Evolutionary conservation across 2,329 filamentous ascomycete genomes (phyloP), one percentile per base, ranked within the genome.

Genomic region (Arthrobotrys sphaeroides): DNA sequence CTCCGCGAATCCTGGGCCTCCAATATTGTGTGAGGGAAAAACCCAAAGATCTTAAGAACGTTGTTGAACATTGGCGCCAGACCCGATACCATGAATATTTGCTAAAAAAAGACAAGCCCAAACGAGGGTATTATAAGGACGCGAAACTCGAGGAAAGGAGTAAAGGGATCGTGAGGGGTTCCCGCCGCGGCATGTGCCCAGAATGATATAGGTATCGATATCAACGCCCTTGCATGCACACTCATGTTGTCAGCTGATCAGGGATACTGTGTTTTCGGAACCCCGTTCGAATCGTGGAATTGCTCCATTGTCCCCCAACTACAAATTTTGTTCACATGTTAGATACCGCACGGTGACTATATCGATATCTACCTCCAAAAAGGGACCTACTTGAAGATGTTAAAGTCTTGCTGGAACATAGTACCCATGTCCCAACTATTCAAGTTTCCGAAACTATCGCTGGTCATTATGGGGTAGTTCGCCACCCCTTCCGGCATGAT

Each of bases 341-440:
- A 59, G 51, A 49, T 47, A 42, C 31, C 51, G 12, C 31, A 4
- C 5, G 7, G 28, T 60, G 20, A 20, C 28, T n/a, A 45, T 33
- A 33, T 26, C 3, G 38, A 12, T 18, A 55, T 36, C 18, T 40
- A 13, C 24, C n/a, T 49, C 43, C 18, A 49, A 18, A 22, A 16
- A n/a, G n/a, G 20, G 12, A 62, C 67, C 49, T 51, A 72, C 67
- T 72, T 72, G 67, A 72, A 72, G 24, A 40, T 42, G 24, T 45
- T 33, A 40, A 64, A 72, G 40, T 72, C 67, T 18, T 72, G 67
- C 57, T 72, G 67, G 22, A 72, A 59, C 18, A 59, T 47, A 47
- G 38, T 51, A 3, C 67, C 67, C 67, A 72, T 72, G 38, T 59
- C 38, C 67, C 67, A 72, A 40, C 28, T 70, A 36, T 57, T 72